Evolutionary conservation across 2,329 filamentous ascomycete species (phyloP), one percentile per base, ranked within the genome.

Genomic region (Aspergillus tanneri): DNA sequence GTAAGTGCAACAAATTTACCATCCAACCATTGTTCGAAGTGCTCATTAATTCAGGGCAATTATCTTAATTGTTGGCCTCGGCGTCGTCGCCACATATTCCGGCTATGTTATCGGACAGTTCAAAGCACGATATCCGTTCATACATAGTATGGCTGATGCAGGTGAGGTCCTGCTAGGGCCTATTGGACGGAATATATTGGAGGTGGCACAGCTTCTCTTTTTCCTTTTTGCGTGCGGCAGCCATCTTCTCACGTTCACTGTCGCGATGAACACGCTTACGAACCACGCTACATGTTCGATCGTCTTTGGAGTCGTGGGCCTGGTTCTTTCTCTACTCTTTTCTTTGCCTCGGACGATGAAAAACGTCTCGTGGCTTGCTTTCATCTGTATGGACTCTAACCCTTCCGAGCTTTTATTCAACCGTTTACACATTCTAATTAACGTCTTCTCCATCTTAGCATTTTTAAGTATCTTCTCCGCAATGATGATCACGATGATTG

Each of bases 151-250:
- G 58, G 81, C 82, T 21, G 84, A 88, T 58, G 84, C 81, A 14
- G 84, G 83, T 1, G 69, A 75, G 22, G 70, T 87, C 44, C 72
- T 87, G 43, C 72, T 77, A 53, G 85, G 85, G 12, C 69, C 67
- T 8, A 69, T 80, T 23, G 83, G 81, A 1, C 78, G 81, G 51
- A 80, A 85, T 62, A 50, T 88, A 22, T 72, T 85, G 25, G 82
- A 81, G 14, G 66, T 72, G 48, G 82, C 79, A 54, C 83, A 85
- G 55, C 67, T 77, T 4, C 66, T 87, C 11, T 80, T 86, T 62
- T 71, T 87, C 30, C 69, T 84, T 50, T 85, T 88, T 68, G 78
- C 85, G 53, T 81, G 84, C 64, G 83, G 77, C 27, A 85, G 83
- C 8, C 86, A 88, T 67, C 75, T 85, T 47, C 68, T 87, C 48